These are phyloP conservation scores for Cinchona pubescens DNA, from an alignment of 257 asterid genomes.

Conservation along the genomic window DNA sequence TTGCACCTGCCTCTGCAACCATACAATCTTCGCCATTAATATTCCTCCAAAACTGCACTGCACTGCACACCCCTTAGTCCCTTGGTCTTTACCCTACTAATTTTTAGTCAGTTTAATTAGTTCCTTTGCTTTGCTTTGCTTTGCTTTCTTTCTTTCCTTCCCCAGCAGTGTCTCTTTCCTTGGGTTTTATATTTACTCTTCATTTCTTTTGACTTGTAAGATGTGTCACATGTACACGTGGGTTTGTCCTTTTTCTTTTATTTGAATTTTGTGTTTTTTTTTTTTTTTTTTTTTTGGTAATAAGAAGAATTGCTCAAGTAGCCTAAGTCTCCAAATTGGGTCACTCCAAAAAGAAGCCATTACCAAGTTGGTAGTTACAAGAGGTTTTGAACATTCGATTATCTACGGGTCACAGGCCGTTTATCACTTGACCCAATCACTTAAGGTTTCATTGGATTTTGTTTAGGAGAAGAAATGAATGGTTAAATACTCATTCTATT, in stretches of 20 bases:
- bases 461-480: too few species aligned
- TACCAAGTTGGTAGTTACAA: too few species aligned
- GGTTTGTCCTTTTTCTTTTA: background rate
- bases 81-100: background rate
- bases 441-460: too few species aligned
- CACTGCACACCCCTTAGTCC: slow-evolving; percentile 3
- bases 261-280: background rate
- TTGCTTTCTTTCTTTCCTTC: slow-evolving; percentile 6
- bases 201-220: background rate
- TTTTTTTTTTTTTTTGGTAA: too few species aligned
- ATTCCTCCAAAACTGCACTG: slow-evolving; percentile 16
- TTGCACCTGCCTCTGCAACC: slow-evolving; percentile 41
- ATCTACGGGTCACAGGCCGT: too few species aligned
- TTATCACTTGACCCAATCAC: too few species aligned
- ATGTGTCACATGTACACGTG: background rate
- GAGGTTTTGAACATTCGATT: too few species aligned
- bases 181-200: background rate
- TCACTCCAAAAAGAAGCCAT: too few species aligned
- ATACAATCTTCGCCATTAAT: slow-evolving; percentile 46
- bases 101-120: background rate
- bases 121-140: too few species aligned
- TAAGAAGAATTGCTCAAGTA: too few species aligned
- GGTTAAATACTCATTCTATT: too few species aligned
- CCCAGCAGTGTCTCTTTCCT: background rate
- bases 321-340: too few species aligned